Evolutionary conservation across 2,329 filamentous ascomycete genomes (phyloP).

Genomic region (Penicillium sp.): DNA sequence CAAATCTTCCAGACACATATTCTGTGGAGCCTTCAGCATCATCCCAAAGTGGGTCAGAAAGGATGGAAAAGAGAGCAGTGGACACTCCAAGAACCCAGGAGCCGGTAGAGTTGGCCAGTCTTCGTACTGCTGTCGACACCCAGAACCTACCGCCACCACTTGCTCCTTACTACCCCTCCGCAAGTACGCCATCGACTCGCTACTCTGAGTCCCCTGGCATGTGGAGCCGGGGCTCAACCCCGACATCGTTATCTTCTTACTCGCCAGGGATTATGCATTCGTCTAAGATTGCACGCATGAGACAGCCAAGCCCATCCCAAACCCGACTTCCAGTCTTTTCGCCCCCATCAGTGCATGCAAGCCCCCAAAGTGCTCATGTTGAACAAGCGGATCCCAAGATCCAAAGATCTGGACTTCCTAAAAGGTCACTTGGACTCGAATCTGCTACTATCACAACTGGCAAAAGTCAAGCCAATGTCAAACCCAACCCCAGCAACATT

Average conservation of each 20-base stretch:
- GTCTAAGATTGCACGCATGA: conserved; percentile 38
- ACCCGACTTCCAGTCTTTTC: conserved; percentile 39
- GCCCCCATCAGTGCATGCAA: conserved; percentile 21
- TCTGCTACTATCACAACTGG: conserved; percentile 6
- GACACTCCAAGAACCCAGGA: conserved; percentile 24
- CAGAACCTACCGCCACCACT: conserved; percentile 40
- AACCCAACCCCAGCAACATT: neutral
- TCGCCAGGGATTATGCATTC: conserved; percentile 49
- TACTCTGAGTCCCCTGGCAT: conserved; percentile 50
- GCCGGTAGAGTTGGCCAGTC: conserved; percentile 42
- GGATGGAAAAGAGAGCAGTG: conserved; percentile 14
- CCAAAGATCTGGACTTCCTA: conserved; percentile 15
- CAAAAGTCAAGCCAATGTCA: neutral
- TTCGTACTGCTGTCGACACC: conserved; percentile 38
- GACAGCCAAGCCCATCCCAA: conserved; percentile 40
- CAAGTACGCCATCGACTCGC: conserved; percentile 48
- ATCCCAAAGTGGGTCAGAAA: conserved; percentile 19
- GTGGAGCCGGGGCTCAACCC: conserved; percentile 52
- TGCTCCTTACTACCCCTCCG: conserved; percentile 40
- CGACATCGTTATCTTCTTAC: conserved; percentile 52
- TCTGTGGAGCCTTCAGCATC: conserved; percentile 12
- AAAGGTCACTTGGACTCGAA: conserved; percentile 10
- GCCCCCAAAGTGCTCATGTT: conserved; percentile 23
- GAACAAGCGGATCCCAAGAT: conserved; percentile 17
- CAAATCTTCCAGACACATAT: conserved; percentile 12